Percentiles rank a stretch among this genome's conserved stretches.
phyloP scores from a whole-genome alignment of 805 yeast species.

The Starmerella powellii region DNA sequence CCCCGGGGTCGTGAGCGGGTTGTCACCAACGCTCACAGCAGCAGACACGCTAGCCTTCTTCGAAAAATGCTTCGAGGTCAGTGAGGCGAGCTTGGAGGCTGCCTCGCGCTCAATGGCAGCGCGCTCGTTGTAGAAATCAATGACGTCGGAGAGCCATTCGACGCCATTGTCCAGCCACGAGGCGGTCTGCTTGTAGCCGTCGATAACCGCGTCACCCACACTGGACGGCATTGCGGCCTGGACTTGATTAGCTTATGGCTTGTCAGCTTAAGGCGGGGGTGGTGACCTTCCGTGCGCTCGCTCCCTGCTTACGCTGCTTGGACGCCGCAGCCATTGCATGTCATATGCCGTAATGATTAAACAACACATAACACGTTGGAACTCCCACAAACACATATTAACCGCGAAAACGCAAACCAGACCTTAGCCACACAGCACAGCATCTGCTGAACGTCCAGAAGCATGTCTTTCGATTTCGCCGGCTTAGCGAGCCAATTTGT shows the following conservation, averaged over 20 bases:
- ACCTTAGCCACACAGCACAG: background rate
- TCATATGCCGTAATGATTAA: too few relatives aligned
- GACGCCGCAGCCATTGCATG: too few relatives aligned
- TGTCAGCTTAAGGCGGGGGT: too few relatives aligned
- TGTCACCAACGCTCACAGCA: constrained; percentile 72
- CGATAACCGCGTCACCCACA: constrained; percentile 33
- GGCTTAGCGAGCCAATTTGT: constrained; percentile 60
- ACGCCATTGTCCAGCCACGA: constrained; percentile 65
- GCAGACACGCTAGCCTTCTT: constrained; percentile 63
- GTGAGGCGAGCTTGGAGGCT: constrained; percentile 48
- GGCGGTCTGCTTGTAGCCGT: constrained; percentile 62
- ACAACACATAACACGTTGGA: too few relatives aligned
- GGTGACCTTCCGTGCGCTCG: too few relatives aligned
- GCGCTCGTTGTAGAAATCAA: constrained; percentile 71
- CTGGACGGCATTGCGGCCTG: constrained; percentile 5
- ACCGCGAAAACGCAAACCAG: too few relatives aligned
- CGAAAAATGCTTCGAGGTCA: constrained; percentile 59
- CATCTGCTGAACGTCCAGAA: background rate
- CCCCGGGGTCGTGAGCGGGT: constrained; percentile 87
- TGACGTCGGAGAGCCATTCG: constrained; percentile 66
- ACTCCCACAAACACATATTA: too few relatives aligned
- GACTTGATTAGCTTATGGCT: too few relatives aligned
- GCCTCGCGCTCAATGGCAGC: constrained; percentile 76
- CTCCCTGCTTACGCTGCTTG: too few relatives aligned
- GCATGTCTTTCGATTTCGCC: constrained; percentile 26